Conservation (phyloP, 305 asterid genomes). For the Nicotiana rustica region DNA sequence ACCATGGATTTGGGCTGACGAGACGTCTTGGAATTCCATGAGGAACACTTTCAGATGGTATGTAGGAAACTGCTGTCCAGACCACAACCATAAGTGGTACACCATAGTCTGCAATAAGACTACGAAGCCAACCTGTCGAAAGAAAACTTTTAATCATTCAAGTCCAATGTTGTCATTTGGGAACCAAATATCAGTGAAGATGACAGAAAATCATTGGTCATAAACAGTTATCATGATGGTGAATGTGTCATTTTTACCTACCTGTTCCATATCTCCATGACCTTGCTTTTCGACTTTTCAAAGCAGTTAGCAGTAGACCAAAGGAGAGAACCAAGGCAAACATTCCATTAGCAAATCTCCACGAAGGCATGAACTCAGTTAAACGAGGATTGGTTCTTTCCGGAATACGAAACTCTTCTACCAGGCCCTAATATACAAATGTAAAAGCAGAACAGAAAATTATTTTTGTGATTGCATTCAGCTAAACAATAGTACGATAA, state of each 20-base stretch:
- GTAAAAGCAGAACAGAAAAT: neutral
- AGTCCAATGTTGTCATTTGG: neutral
- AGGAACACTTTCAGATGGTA: slow-evolving; percentile 78
- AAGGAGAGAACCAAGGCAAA: slow-evolving; percentile 83
- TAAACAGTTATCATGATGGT: neutral
- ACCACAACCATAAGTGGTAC: slow-evolving; percentile 92
- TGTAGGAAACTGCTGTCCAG: slow-evolving; percentile 86
- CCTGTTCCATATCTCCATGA: slow-evolving; percentile 93
- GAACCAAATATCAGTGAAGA: neutral
- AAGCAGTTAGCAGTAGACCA: slow-evolving; percentile 73
- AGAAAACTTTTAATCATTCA: neutral
- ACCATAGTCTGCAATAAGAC: slow-evolving; percentile 92
- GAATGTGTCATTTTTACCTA: neutral
- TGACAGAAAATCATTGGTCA: neutral
- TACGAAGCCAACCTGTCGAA: slow-evolving; percentile 75
- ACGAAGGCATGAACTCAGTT: slow-evolving; percentile 65
- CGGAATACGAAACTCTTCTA: slow-evolving; percentile 90
- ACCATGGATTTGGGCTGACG: slow-evolving; percentile 95
- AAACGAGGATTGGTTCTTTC: slow-evolving; percentile 56
- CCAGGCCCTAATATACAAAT: slow-evolving; percentile 64
- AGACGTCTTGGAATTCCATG: slow-evolving; percentile 90
- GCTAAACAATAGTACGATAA: neutral
- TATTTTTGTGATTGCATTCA: neutral
- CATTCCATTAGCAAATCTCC: slow-evolving; percentile 96
- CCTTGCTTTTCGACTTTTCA: slow-evolving; percentile 85